Conservation (phyloP, 208 protist species). For the Naegleria lovaniensis region DNA sequence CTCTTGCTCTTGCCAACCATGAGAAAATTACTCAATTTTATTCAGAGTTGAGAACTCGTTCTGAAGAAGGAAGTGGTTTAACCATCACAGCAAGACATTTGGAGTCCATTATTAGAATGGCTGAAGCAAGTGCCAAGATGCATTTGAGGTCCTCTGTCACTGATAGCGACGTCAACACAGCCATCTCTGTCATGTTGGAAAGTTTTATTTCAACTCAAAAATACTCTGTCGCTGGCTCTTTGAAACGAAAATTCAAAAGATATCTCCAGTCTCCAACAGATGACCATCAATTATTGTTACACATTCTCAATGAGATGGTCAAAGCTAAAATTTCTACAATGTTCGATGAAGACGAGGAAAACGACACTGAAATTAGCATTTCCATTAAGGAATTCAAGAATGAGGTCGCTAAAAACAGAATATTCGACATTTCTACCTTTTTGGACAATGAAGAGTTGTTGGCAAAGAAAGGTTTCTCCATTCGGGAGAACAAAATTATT, state of each 20-base stretch:
- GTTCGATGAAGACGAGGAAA: background rate
- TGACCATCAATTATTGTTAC: constrained; percentile 8
- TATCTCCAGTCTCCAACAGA: background rate
- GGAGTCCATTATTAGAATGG: constrained; percentile 96
- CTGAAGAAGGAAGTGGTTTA: constrained; percentile 70
- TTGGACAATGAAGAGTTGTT: background rate
- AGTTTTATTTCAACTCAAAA: constrained; percentile 96
- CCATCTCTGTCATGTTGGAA: constrained; percentile 93
- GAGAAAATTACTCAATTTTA: constrained; percentile 91
- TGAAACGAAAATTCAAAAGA: constrained; percentile 43
- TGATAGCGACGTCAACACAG: constrained; percentile 93
- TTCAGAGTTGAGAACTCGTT: constrained; percentile 88
- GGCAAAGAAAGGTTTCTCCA: background rate
- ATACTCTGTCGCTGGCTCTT: constrained; percentile 40
- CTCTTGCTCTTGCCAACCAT: constrained; percentile 77
- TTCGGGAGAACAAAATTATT: background rate
- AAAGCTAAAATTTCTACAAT: background rate
- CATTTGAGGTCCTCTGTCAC: constrained; percentile 90
- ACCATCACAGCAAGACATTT: constrained; percentile 97
- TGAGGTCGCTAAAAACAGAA: background rate
- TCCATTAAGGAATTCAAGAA: background rate
- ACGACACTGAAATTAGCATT: background rate
- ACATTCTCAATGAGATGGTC: background rate
- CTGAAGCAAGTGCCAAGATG: constrained; percentile 94
- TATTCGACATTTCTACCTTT: background rate